Percentiles rank a stretch among this genome's conserved stretches.
These are phyloP conservation scores for Trichosporon sp. DNA, from an alignment of 1,284 basidiomycete genomes.

Conservation along the genomic window DNA sequence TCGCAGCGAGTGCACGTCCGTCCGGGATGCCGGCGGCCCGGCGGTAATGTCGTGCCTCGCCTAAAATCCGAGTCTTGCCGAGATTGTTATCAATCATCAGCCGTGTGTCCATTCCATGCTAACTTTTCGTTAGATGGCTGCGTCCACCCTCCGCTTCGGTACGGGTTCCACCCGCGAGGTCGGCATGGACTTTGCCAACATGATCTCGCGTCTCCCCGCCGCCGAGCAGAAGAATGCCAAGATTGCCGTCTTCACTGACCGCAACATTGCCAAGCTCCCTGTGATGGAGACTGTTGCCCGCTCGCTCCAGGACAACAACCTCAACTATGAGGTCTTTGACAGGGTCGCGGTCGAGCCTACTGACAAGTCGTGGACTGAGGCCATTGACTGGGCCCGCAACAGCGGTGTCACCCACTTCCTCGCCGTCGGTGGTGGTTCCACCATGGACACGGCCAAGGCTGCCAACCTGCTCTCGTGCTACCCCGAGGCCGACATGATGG, in stretches of 20 bases:
- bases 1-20: neutral
- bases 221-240: constrained; percentile 46
- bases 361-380: constrained; percentile 61
- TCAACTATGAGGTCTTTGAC: constrained; percentile 75
- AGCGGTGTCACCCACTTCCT: constrained; percentile 90
- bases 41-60: neutral
- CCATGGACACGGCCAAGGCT: constrained; percentile 92
- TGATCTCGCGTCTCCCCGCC: constrained; percentile 30
- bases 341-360: constrained; percentile 84
- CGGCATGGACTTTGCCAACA: constrained; percentile 52
- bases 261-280: constrained; percentile 70
- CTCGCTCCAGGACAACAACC: constrained; percentile 32
- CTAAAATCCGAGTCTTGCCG: neutral
- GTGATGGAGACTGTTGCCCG: constrained; percentile 66
- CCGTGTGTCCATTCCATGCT: neutral
- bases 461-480: constrained; percentile 79
- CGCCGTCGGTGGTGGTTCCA: constrained; percentile 89
- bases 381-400: constrained; percentile 78
- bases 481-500: constrained; percentile 83
- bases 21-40: neutral
- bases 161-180: constrained; percentile 85
- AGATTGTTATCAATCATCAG: neutral
- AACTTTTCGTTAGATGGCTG: constrained; percentile 62
- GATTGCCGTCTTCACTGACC: constrained; percentile 92
- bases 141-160: constrained; percentile 82